Base-by-base conservation (phyloP, 768 basidiomycete species). In the Tylopilus rubrobrunneus region DNA sequence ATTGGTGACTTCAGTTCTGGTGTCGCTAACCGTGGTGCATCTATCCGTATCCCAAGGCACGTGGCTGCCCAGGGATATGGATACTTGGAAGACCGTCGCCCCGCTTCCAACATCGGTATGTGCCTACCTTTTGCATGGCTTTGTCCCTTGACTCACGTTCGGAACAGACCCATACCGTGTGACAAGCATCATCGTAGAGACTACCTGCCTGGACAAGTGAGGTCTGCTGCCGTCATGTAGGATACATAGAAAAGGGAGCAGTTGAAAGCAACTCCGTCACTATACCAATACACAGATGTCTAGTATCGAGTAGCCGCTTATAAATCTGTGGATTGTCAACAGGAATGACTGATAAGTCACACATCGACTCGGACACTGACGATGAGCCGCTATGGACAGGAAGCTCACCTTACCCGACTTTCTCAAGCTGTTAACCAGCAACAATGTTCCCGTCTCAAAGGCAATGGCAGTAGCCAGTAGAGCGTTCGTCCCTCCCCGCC, bases 21-120 rank as follows among this genome's bases (percentile, higher is more conserved):
- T 73, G 92, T 98, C 58, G 97, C 97, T 63, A 89, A 97, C 79
- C 92, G 96, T 73, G 97, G 94, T 66, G 94, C 96, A 44, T 95
- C 92, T 29, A 92, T 97, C 69, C 92, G 94, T 76, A 87, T 99
- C 44, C 97, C 97, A 45, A 79, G 96, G 66, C 90, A 95, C 69
- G 95, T 98, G 65, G 89, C 87, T 49, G 78, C 88, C 33, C 86
- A 95, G 73, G 95, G 96, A 48, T 92, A 86, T 65, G 97, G 97
- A 45, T 98, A 98, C 78, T 74, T 98, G 61, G 95, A 98, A 70
- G 95, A 97, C 76, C 83, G 96, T 59, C 92, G 96, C 58, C 97
- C 97, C 27, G 96, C 96, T 53, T 97, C 95, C 70, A 99, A 99
- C 80, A 90, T 97, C 60, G 96, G 90, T 92, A 73, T 37, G 52